Evolutionary conservation across 2,329 filamentous ascomycete genomes (phyloP), one percentile per base, ranked within the genome.

Genomic region (Pseudogymnoascus sp.): DNA sequence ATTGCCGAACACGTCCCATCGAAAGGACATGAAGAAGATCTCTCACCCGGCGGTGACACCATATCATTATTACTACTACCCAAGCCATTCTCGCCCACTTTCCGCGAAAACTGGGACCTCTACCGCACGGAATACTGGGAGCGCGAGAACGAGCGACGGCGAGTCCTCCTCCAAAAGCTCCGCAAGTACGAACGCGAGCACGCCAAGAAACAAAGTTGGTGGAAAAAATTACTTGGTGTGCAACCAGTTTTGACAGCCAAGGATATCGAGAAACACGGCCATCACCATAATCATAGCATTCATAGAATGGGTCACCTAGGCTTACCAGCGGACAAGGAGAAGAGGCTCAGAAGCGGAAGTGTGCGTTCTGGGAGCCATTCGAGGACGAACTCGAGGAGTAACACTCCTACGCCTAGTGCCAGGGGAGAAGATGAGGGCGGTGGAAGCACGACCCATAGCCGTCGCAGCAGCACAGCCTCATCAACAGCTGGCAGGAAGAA

Each of bases 41-140:
- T 99, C 45, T 89, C 91, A 0, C 86, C 90, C 0, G 93, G 93
- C 0, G 95, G 95, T 2, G 92, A 97, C 76, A 90, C 93, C 71
- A 88, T 99, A 69, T 95, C 96, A 75, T 82, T 99, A 0, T 80
- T 97, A 16, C 81, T 99, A 6, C 83, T 97, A 9, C 91, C 95
- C 0, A 99, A 99, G 73, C 92, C 93, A 0, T 99, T 99, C 72
- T 96, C 91, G 5, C 88, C 95, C 0, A 91, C 91, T 55, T 99
- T 99, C 71, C 84, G 95, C 18, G 93, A 97, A 74, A 96, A 96
- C 67, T 99, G 95, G 95, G 95, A 99, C 72, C 81, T 93, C 14
- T 99, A 96, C 75, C 84, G 95, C 61, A 87, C 88, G 35, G 93
- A 97, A 65, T 99, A 97, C 76, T 99, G 95, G 95, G 93, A 97